A percentile compares a stretch with the other conserved stretches of the same genome.
These are phyloP conservation scores for Kodamaea suecica DNA, from an alignment of 1,139 yeast species.

Conservation along the genomic window DNA sequence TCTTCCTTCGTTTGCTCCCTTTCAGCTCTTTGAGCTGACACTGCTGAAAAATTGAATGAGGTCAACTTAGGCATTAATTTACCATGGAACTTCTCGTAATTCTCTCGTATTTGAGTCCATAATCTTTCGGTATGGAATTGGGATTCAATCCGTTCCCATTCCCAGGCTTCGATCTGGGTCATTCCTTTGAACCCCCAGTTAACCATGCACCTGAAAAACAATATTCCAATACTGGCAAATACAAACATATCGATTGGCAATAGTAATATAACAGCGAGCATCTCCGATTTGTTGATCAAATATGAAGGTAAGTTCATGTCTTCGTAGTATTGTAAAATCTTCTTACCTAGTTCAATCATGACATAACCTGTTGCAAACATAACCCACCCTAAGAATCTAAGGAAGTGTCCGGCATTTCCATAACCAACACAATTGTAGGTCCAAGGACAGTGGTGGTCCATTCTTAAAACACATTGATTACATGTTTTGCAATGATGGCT, in stretches of 20 bases:
- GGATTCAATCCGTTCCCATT: constrained; percentile 72
- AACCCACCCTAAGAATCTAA: constrained; percentile 74
- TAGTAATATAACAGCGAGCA: constrained; percentile 55
- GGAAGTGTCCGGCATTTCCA: constrained; percentile 74
- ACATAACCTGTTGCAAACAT: constrained; percentile 53
- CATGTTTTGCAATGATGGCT: constrained; percentile 76
- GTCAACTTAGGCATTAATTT: constrained; percentile 44
- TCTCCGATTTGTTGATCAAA: constrained; percentile 50
- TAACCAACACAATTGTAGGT: constrained; percentile 82
- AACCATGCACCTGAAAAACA: constrained; percentile 59
- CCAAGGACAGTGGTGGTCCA: constrained; percentile 92
- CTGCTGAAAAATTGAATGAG: constrained; percentile 38
- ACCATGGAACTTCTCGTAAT: constrained; percentile 43
- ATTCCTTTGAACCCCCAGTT: constrained; percentile 64
- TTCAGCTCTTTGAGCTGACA: constrained; percentile 10
- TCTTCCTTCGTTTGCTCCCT: constrained; percentile 6
- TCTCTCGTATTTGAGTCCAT: constrained; percentile 49
- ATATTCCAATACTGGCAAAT: constrained; percentile 51
- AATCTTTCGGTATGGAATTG: constrained; percentile 54
- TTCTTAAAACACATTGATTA: constrained; percentile 59
- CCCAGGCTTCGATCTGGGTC: constrained; percentile 95
- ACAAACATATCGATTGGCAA: constrained; percentile 60
- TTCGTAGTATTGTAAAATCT: constrained; percentile 47
- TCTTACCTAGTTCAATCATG: constrained; percentile 37
- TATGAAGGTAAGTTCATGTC: constrained; percentile 59